A percentile compares a stretch with the other conserved stretches of the same genome.
These are phyloP conservation scores for Geopyxis carbonaria DNA, from an alignment of 495 filamentous ascomycete species.

Conservation along the genomic window DNA sequence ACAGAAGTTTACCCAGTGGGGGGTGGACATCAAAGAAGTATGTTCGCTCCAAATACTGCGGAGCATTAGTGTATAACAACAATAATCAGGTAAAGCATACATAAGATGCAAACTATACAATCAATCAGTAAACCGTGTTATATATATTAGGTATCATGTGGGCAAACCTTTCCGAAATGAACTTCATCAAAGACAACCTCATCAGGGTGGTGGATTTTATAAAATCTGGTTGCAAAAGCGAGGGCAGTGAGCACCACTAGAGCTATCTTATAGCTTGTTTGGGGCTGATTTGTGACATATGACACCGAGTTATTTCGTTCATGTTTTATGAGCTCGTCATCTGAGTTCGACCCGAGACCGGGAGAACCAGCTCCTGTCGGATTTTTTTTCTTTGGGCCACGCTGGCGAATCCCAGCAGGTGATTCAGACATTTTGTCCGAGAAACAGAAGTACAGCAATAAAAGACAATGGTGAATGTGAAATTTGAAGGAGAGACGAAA, in stretches of 20 bases:
- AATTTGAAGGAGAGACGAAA: no score
- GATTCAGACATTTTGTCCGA: slow-evolving; percentile 18
- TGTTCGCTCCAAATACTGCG: slow-evolving; percentile 85
- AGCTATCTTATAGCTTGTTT: slow-evolving; percentile 76
- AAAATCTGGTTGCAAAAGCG: slow-evolving; percentile 86
- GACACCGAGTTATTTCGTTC: not conserved
- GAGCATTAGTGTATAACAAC: not conserved
- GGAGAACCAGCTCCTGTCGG: not conserved
- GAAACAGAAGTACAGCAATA: no score
- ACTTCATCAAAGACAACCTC: slow-evolving; percentile 99
- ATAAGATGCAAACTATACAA: slow-evolving; percentile 27
- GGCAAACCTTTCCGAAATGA: slow-evolving; percentile 88
- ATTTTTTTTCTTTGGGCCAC: slow-evolving; percentile 18
- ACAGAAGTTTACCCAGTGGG: slow-evolving; percentile 79
- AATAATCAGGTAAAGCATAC: slow-evolving; percentile 14
- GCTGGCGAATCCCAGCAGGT: slow-evolving; percentile 19
- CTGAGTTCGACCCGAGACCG: slow-evolving; percentile 15
- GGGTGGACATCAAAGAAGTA: slow-evolving; percentile 99
- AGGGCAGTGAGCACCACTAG: slow-evolving; percentile 58
- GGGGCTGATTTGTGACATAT: slow-evolving; percentile 13
- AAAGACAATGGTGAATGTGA: not conserved
- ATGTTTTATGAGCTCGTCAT: slow-evolving; percentile 11
- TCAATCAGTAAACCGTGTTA: slow-evolving; percentile 10
- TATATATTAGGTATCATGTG: not conserved
- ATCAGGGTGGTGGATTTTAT: slow-evolving; percentile 81